A percentile compares a stretch with the other conserved stretches of the same genome.
These are phyloP conservation scores for Metschnikowia matae DNA, from an alignment of 805 yeast genomes.

Conservation along the genomic window DNA sequence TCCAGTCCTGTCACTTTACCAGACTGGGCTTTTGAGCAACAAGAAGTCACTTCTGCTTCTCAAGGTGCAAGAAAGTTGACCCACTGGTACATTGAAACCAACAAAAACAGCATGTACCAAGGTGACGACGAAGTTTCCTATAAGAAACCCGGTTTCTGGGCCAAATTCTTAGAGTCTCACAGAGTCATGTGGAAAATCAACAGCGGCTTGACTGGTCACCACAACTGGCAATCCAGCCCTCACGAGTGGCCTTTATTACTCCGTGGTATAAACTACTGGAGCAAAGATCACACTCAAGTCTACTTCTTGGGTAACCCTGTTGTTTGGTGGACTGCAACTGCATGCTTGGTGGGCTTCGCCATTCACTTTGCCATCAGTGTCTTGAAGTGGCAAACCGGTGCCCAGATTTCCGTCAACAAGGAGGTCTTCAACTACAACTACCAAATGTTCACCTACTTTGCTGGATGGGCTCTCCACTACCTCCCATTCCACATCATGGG, in stretches of 20 bases:
- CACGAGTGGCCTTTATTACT: constrained; percentile 67
- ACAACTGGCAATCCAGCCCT: constrained; percentile 69
- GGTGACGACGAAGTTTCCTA: constrained; percentile 39
- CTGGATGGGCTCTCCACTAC: constrained; percentile 73
- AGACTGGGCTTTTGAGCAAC: constrained; percentile 80
- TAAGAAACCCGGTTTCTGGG: constrained; percentile 48
- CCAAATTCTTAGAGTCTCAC: constrained; percentile 64
- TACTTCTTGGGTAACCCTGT: constrained; percentile 78
- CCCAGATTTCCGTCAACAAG: constrained; percentile 41
- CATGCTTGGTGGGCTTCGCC: constrained; percentile 47
- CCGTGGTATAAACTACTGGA: constrained; percentile 85
- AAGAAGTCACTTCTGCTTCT: constrained; percentile 76
- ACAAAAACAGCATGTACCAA: constrained; percentile 48
- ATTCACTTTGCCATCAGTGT: constrained; percentile 45
- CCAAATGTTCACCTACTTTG: constrained; percentile 55
- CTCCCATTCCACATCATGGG: constrained; percentile 82
- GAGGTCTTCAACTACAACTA: constrained; percentile 61
- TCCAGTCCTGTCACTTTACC: constrained; percentile 76
- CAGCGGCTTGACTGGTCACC: constrained; percentile 63
- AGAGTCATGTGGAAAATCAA: constrained; percentile 75
- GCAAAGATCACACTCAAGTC: constrained; percentile 52
- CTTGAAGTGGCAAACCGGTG: constrained; percentile 60
- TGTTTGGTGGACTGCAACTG: constrained; percentile 69
- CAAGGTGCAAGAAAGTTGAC: constrained; percentile 60
- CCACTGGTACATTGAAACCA: constrained; percentile 73